Evolutionary conservation across 768 basidiomycete species (phyloP), one percentile per base, ranked within the genome.

Genomic region (Agrocybe praecox): DNA sequence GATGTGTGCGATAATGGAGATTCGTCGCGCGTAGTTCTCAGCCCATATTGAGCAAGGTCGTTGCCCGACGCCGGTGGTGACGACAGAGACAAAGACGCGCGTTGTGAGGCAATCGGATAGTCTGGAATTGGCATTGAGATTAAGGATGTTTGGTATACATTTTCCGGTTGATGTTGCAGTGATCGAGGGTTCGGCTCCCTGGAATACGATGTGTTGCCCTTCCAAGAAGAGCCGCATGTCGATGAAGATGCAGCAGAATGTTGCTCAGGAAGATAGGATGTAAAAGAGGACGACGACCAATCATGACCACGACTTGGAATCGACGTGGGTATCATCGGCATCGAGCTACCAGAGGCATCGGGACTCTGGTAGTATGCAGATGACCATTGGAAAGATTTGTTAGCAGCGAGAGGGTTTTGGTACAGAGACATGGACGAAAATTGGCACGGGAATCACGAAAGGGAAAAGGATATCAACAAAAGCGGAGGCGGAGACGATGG

Each of bases 71-170:
- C 46, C 18, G 56, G 18, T 45, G 57, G 61, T 33, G 47, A 54
- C 46, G 53, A 49, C 33, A 29, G 9, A 9, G 50, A 57, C 57
- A 49, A 19, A 43, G 46, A 12, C 6, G 52, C 46, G 15, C 53
- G 65, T 51, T 67, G 66, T 3, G 68, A 60, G 2, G 61, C 62
- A 22, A 65, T 62, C 22, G 66, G 66, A 51, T 63, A 67, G 22
- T 63, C 65, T 36, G 54, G 29, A 12, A 24, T 46, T 44, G 58
- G 46, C 9, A 34, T 53, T 15, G 58, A 46, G 46, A 44, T 24
- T n/a, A 33, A 14, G 23, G 52, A 47, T 2, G 57, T 11, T 29
- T 54, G 55, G 48, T 62, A 62, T 32, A 24, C 48, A 15, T n/a
- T 23, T 15, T 45, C 36, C n/a, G 36, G 14, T 40, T 3, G 14